Evolutionary conservation across 352 stramenopile genomes (phyloP), one percentile per base, ranked within the genome.

Genomic region (Globisporangium ultimum): DNA sequence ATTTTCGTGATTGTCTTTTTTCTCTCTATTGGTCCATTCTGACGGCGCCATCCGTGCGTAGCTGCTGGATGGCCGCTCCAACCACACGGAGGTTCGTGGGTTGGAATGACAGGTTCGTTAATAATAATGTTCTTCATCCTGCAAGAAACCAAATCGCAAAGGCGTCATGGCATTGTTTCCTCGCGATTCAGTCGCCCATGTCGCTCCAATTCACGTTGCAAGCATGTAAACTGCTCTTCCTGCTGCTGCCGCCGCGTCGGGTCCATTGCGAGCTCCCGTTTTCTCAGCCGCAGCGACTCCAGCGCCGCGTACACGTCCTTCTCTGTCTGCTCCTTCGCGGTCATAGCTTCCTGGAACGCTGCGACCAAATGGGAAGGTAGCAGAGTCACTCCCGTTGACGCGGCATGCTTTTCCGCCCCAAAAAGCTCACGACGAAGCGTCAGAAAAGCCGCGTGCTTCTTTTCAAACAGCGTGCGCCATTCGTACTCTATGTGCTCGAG

Each of bases 301-400:
- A 64, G 38, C 12, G 38, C n/a, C 10, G 50, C 18, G 46, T 60
- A 52, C 6, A 64, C 42, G 36, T 54, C 58, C 22, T 60, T 41
- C 34, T 64, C 58, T 0, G 58, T 58, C 6, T 40, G 34, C 5
- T 64, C 51, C n/a, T 60, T 58, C 3, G 60, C 18, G 3, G 47
- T 21, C n/a, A 47, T 55, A 5, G 18, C 55, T 61, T 48, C 60
- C 54, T 95, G n/a, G 69, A 78, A 48, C 70, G n/a, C 53, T 40
- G 38, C 48, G 0, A 80, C 98, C 1, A 83, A 91, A 42, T 88
- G 98, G 50, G 87, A 86, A 21, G 96, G 96, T 13, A 72, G 61
- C 9, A 99, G 98, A 68, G 95, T 95, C 40, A 89, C 65, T 49
- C 83, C 97, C 24, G 96, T 17, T 2, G 50, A 60, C n/a, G 17